Evolutionary conservation across 805 yeast species (phyloP), one percentile per base, ranked within the genome.

Genomic region (Candida quercuum): DNA sequence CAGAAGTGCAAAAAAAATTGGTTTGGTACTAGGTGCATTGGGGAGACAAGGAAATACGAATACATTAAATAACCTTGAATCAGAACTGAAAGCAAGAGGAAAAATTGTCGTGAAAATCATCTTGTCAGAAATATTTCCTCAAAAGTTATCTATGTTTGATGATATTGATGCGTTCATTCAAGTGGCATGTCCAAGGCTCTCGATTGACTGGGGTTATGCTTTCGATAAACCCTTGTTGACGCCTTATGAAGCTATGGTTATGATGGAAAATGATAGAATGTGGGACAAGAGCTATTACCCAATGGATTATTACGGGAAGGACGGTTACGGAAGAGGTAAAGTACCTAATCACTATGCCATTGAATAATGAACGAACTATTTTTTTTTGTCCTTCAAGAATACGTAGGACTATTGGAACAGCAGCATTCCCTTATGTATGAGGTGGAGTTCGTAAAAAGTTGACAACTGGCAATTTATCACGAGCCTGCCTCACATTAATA

Each of bases 121-220:
- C 25, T 60, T 93, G 13, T 84, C 95, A 39, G 99, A 93, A 59
- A 87, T 93, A 15, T 89, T 93, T 61, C 99, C 99, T 0, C 84
- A 78, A 36, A 93, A 93, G 51, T 66, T 93, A 26, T 81, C 96
- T 10, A 82, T 85, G 81, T 93, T 93, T 61, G 89, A 86, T 51
- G 93, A 86, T 52, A 76, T 91, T 14, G 99, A 93, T 60, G 95
- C 89, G 2, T 93, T 93, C 70, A 85, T 93, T 12, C 99, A 93
- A 61, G 95, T 93, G 3, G 99, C 99, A 1, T 93, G 99, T 57
- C 99, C 99, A 0, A 70, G 99, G 52, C 65, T 93, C 32, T 86
- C 96, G 2, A 91, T 93, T 29, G 99, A 93, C 59, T 93, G 99
- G 99, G 99, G 99, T 0, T 93, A 93, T 59, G 99, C 99, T 0